Percentiles rank a stretch among this genome's conserved stretches.
Conservation (phyloP, 345 rosid species). For the Eucalyptus sideroxylon region DNA sequence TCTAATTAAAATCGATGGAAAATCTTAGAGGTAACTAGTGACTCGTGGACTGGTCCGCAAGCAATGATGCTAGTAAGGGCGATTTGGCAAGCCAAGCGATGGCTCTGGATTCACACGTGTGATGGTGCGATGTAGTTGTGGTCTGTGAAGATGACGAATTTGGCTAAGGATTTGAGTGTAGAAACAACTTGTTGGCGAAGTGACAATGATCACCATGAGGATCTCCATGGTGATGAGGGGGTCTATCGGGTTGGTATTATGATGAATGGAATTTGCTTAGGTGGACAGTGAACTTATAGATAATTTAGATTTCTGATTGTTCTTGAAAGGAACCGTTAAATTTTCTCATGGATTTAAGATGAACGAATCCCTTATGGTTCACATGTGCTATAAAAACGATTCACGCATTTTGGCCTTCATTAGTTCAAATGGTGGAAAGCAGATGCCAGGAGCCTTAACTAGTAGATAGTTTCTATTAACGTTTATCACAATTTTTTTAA, state of each 20-base stretch:
- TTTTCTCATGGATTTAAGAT: too few relatives aligned
- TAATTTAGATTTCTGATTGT: too few relatives aligned
- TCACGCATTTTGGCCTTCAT: too few relatives aligned
- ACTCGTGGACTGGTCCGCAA: background rate
- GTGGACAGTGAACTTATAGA: background rate
- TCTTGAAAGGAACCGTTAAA: too few relatives aligned
- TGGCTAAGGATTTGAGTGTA: background rate
- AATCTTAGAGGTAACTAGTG: background rate
- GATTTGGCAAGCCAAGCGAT: background rate
- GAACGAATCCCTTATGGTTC: too few relatives aligned
- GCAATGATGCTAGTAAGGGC: background rate
- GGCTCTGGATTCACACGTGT: background rate
- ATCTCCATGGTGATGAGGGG: background rate
- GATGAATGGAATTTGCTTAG: background rate
- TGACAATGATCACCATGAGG: background rate
- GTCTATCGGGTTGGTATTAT: too few relatives aligned
- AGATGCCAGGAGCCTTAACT: too few relatives aligned
- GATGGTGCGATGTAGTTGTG: background rate
- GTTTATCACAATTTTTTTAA: too few relatives aligned
- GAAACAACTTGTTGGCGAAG: background rate
- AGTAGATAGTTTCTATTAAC: too few relatives aligned
- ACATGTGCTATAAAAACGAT: too few relatives aligned
- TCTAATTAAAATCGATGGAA: background rate
- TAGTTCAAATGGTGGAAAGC: too few relatives aligned
- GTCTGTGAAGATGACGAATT: background rate